Evolutionary conservation across 2,329 filamentous ascomycete species (phyloP), one percentile per base, ranked within the genome.

Genomic region (Emergomyces pasteurianus): DNA sequence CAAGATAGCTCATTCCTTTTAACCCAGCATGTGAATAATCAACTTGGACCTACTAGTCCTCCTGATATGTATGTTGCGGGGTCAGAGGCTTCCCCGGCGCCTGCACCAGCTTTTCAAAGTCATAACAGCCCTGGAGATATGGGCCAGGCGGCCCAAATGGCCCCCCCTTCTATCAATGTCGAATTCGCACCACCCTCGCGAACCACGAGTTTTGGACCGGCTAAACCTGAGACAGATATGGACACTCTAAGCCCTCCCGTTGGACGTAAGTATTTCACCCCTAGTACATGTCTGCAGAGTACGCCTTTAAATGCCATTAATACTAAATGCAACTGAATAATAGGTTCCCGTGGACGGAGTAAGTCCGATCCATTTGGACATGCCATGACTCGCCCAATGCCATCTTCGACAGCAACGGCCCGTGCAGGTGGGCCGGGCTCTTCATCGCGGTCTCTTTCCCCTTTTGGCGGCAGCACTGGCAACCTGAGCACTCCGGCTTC

Each of bases 101-200:
- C 80, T 63, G 74, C 78, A 58, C 72, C 80, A 63, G 74, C 73
- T 62, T 68, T 74, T 60, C 77, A 79, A 65, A 75, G 79, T 43
- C 77, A 72, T 61, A 76, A 79, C 28, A 72, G 73, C n/a, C 75
- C 75, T 28, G 72, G 75, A 36, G 88, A 92, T 61, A 82, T 89
- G 71, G 83, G 84, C 6, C 85, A 83, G 70, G 84, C 83, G 53
- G 83, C 86, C 57, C 82, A 88, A 66, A 94, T 95, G 86, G 88
- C 87, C 3, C 89, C 92, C n/a, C 92, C 92, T 0, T 89, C 92
- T 58, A 96, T 96, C 74, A 95, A 94, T 70, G 94, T 96, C 67
- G 89, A 96, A 71, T 91, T 90, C 73, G 92, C 91, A 18, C 92
- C 92, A 28, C 86, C 86, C 9, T 83, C 88, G 58, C 78, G 82